These are phyloP conservation scores for Mycena venus DNA, from an alignment of 768 basidiomycete genomes.

Conservation along the genomic window DNA sequence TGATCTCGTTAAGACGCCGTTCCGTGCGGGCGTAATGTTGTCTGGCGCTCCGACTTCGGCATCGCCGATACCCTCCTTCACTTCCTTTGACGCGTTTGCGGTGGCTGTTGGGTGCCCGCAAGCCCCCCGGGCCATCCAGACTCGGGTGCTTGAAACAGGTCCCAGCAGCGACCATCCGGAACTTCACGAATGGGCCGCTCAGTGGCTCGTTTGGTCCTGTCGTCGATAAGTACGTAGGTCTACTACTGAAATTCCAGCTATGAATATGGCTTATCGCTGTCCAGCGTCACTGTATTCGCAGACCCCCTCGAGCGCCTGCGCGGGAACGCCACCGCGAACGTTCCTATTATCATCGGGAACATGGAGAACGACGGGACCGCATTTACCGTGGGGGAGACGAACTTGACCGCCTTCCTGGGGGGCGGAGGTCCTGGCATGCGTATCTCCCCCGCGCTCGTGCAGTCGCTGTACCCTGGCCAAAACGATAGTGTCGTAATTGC, in stretches of 20 bases:
- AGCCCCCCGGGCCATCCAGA: slow-evolving; percentile 30
- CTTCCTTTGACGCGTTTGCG: slow-evolving; percentile 20
- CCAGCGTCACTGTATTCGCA: slow-evolving; percentile 14
- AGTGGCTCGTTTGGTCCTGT: slow-evolving; percentile 10
- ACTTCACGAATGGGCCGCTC: slow-evolving; percentile 31
- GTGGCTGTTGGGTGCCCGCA: slow-evolving; percentile 26
- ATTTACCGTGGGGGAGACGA: slow-evolving; percentile 23
- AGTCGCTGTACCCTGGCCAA: slow-evolving; percentile 27
- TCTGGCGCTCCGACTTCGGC: neutral
- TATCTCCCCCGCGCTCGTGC: slow-evolving; percentile 15
- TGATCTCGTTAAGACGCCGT: neutral
- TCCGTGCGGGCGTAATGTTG: slow-evolving; percentile 16
- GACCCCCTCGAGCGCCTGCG: slow-evolving; percentile 28
- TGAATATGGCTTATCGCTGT: neutral
- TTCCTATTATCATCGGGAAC: slow-evolving; percentile 30
- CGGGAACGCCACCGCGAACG: slow-evolving; percentile 7
- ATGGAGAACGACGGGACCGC: slow-evolving; percentile 31
- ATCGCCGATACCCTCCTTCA: neutral
- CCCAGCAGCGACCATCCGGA: slow-evolving; percentile 30
- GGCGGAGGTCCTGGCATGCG: neutral
- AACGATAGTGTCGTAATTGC: slow-evolving; percentile 28
- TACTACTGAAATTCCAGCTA: neutral
- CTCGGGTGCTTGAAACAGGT: slow-evolving; percentile 24
- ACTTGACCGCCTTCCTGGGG: slow-evolving; percentile 25
- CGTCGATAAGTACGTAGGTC: slow-evolving; percentile 15